phyloP scores from a whole-genome alignment of 805 yeast genomes.

The Brettanomyces bruxellensis region DNA sequence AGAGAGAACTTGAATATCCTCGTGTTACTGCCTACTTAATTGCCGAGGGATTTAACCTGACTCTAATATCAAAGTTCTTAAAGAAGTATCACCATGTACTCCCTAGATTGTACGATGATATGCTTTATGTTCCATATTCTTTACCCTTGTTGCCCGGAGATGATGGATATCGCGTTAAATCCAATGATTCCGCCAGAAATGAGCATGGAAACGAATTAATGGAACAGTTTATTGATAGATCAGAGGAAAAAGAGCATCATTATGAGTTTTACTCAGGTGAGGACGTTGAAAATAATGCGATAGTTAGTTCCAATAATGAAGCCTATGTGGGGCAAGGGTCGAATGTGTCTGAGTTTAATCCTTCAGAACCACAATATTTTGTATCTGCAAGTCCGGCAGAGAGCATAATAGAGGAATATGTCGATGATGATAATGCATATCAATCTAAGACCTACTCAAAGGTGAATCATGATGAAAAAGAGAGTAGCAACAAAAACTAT shows the following conservation, averaged over 20 bases:
- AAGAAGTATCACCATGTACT: constrained; percentile 67
- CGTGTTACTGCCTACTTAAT: constrained; percentile 89
- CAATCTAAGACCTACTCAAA: background rate
- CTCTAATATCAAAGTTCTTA: constrained; percentile 54
- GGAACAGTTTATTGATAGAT: constrained; percentile 69
- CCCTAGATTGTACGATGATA: constrained; percentile 86
- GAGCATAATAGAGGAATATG: constrained; percentile 16
- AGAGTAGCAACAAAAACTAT: too few species aligned
- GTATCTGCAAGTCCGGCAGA: constrained; percentile 33
- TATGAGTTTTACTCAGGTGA: constrained; percentile 84
- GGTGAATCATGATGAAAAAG: too few species aligned
- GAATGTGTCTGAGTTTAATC: constrained; percentile 58
- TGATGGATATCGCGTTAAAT: constrained; percentile 66
- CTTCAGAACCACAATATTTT: constrained; percentile 88
- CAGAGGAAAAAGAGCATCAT: constrained; percentile 86
- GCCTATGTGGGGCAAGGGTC: constrained; percentile 20
- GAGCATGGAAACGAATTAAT: constrained; percentile 37
- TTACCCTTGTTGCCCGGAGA: constrained; percentile 81
- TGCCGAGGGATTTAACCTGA: constrained; percentile 71
- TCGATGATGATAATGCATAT: constrained; percentile 3
- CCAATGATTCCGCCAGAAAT: constrained; percentile 44
- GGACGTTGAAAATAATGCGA: constrained; percentile 30
- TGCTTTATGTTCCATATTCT: constrained; percentile 82
- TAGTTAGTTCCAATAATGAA: constrained; percentile 6
- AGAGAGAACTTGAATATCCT: constrained; percentile 55